Evolutionary conservation across 2,329 filamentous ascomycete genomes (phyloP), one percentile per base, ranked within the genome.

Genomic region (Lachnellula suecica): DNA sequence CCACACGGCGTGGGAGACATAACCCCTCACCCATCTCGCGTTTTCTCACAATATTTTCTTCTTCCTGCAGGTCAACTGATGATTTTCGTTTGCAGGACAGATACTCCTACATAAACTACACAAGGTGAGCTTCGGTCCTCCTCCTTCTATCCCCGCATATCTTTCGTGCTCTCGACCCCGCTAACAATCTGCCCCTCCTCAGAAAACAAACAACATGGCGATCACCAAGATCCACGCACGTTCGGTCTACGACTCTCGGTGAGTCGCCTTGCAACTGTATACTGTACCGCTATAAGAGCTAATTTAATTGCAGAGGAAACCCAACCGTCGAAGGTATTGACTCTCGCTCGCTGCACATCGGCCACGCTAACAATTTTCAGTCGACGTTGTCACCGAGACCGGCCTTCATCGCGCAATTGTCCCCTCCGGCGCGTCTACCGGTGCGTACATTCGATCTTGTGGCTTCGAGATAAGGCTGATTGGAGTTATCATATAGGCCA

Each of bases 391-490:
- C 78, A 97, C 92, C 67, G 91, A 96, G 80, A 95, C 89, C 68
- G 93, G 93, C 71, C 87, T 97, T 60, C 92, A 97, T 85, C 91
- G 93, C 71, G 92, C 93, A 73, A 97, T 97, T 72, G 93, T 97
- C 60, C 93, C 93, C 68, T 97, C 92, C 63, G 93, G 93, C 74
- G 93, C 93, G 69, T 97, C 93, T 67, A 97, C 92, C 68, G 91
- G 88, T 92, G 74, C 71, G 85, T 81, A 50, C 45, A 45, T 49
- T 51, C 49, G 47, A 51, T 51, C 65, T 56, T 55, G 47, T 41
- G 25, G 35, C 27, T 31, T 51, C 45, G 34, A 54, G 38, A 53
- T 22, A 54, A 55, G 31, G 49, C 61, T 63, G 51, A 64, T 57
- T 38, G 44, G 47, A 51, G 49, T 34, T 44, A 20, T 41, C 49